Base-by-base conservation (phyloP, 345 rosid genomes). In the Hirschfeldia incana region DNA sequence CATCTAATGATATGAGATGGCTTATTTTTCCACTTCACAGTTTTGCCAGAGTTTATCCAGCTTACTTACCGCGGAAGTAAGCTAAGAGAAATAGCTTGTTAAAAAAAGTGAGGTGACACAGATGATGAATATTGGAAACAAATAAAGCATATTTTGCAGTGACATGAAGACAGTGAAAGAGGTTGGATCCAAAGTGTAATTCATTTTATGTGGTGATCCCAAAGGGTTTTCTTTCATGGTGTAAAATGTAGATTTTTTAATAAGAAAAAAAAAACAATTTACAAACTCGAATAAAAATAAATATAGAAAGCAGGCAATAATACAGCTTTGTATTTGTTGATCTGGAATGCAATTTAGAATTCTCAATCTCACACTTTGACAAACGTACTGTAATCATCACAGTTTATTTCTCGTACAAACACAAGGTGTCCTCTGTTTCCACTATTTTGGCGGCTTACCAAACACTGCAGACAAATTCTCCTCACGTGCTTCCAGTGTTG, bases 11-110 rank as follows among this genome's bases (percentile, higher is more conserved):
- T 65, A 64, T 76, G 42, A 73, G 16, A 62, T 74, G 26, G 60
- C 1, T 61, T 42, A 16, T 5, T 49, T 13, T 66, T 70, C 57
- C 15, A 69, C 10, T 51, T 60, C 77, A 34, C 90, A 91, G 97
- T 92, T 92, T 81, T 92, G 97, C 88, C 86, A 80, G 81, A 91
- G 94, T 58, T 83, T 94, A 72, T 87, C 93, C 9, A 84, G 87
- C 77, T 81, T 90, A 69, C 86, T 91, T 81, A 85, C 79, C 1
- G 88, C 85, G 32, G 83, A 84, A 76, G 80, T 91, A 16, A 76
- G 64, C 76, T 80, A 75, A 69, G 53, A 39, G 61, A 26, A 42
- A 69, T 32, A 64, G 51, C 36, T 63, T 49, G 44, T 51, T 42
- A 59, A 60, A 37, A 39, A 17, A 71, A 55, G 55, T 65, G 36